Base-by-base conservation (phyloP, 2,329 filamentous ascomycete genomes). In the Mycosphaerelloides madeirae region DNA sequence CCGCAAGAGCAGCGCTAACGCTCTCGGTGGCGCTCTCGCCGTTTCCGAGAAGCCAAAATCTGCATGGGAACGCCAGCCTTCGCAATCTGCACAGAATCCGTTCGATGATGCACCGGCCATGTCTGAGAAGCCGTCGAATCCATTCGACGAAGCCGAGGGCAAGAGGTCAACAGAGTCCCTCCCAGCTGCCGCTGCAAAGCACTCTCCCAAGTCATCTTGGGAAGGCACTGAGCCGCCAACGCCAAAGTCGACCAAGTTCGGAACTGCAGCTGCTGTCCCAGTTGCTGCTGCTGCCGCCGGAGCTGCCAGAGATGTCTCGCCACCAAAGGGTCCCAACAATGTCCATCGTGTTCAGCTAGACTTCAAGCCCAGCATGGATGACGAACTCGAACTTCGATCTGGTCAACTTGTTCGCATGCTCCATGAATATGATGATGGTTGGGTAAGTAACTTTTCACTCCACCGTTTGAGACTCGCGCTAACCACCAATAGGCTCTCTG, bases 361-460 rank as follows among this genome's bases (percentile, higher is more conserved):
- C 66, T 98, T 97, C 68, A 85, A 81, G 65, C 90, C 93, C 19
- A 91, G 86, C 3, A 84, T 97, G 76, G 85, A 88, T 5, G 93
- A 98, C 62, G 93, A 98, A 68, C 75, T 98, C 61, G 85, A 81
- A 51, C 76, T 98, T 34, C 78, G 74, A 51, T 80, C 84, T 46
- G 93, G 93, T 41, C 83, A 94, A 51, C 75, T 98, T 38, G 87
- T 97, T 39, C 80, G 91, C 53, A 74, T 98, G 53, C 75, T 97
- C 41, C 91, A 97, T 62, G 90, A 95, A 68, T 98, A 97, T 60
- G 93, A 98, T 63, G 93, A 98, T 69, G 93, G 93, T 60, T 98
- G 93, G 93, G 87, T 91, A 78, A 78, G 85, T 77, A 25, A 13
- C 44, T 15, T 19, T 20, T 8, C 16, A 8, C 8, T 19, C 22